A percentile compares a stretch with the other conserved stretches of the same genome.
Conservation (phyloP, 2,329 filamentous ascomycete species). For the Huntiella moniliformis region DNA sequence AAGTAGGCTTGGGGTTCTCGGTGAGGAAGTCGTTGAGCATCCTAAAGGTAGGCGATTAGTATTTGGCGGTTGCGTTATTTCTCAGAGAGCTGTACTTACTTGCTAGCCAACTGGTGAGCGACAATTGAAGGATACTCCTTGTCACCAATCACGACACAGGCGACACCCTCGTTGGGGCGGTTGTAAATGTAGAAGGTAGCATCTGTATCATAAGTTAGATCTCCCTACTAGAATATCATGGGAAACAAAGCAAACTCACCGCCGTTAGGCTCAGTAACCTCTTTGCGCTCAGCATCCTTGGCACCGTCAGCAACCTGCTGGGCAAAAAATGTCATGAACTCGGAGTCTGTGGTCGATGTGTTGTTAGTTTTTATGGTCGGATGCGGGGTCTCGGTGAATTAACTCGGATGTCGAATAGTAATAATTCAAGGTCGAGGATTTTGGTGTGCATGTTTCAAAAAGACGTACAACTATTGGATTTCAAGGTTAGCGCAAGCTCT, state of each 20-base stretch:
- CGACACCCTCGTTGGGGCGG: slow-evolving; percentile 48
- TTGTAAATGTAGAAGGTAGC: slow-evolving; percentile 62
- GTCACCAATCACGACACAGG: slow-evolving; percentile 60
- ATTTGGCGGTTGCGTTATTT: not conserved
- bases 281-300: slow-evolving; percentile 60
- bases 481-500: slow-evolving; percentile 2
- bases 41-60: slow-evolving; percentile 12
- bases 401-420: not conserved
- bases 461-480: slow-evolving; percentile 7
- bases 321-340: slow-evolving; percentile 68
- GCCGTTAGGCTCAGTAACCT: slow-evolving; percentile 55
- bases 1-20: slow-evolving; percentile 52
- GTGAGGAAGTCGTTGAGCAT: slow-evolving; percentile 72
- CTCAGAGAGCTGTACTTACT: slow-evolving; percentile 20
- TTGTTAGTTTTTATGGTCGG: not conserved
- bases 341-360: slow-evolving; percentile 20
- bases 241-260: slow-evolving; percentile 21
- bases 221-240: not conserved
- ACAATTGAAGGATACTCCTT: slow-evolving; percentile 59
- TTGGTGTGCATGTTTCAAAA: not conserved
- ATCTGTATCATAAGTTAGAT: slow-evolving; percentile 23
- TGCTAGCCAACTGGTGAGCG: slow-evolving; percentile 71
- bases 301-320: slow-evolving; percentile 80
- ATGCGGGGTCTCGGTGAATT: not conserved
- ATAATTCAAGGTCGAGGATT: not conserved